Evolutionary conservation across 192 early-diverging fungal genomes (phyloP).

Genomic region (Linderina pennispora): DNA sequence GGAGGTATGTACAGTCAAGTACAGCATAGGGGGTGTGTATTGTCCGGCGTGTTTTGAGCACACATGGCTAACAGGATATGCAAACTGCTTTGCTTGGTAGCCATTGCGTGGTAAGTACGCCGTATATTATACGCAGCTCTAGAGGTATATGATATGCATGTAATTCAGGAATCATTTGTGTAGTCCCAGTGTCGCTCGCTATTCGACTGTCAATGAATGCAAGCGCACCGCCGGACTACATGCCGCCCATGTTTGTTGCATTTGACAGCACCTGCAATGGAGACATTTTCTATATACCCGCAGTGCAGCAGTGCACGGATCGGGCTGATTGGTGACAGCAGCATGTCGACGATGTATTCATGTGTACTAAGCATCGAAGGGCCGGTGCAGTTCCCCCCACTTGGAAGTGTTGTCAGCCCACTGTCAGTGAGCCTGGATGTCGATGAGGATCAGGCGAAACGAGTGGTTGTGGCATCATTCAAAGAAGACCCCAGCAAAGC

Average conservation of each 20-base stretch:
- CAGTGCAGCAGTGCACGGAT: slow-evolving; percentile 33
- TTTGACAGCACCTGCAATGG: no score
- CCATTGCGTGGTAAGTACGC: slow-evolving; percentile 11
- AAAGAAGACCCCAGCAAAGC: not conserved
- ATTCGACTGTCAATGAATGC: slow-evolving; percentile 11
- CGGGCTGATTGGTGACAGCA: slow-evolving; percentile 11
- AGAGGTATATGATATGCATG: no score
- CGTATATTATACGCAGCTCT: no score
- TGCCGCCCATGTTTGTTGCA: slow-evolving; percentile 16
- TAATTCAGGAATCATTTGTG: not conserved
- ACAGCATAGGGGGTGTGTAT: no score
- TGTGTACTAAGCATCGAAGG: slow-evolving; percentile 35
- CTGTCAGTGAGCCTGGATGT: slow-evolving; percentile 20
- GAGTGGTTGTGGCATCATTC: slow-evolving; percentile 24
- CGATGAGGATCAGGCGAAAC: slow-evolving; percentile 13
- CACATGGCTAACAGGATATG: no score
- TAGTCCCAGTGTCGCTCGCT: slow-evolving; percentile 13
- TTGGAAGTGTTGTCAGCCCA: slow-evolving; percentile 16
- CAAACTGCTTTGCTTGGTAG: slow-evolving; percentile 3
- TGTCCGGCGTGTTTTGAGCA: no score
- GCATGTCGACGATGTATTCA: slow-evolving; percentile 9
- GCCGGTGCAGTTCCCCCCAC: slow-evolving; percentile 19
- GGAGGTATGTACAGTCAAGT: slow-evolving; percentile 19
- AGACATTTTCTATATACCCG: no score
- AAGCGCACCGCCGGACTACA: slow-evolving; percentile 9